phyloP scores from a whole-genome alignment of 1,284 basidiomycete species.

The Fomitopsis palustris region DNA sequence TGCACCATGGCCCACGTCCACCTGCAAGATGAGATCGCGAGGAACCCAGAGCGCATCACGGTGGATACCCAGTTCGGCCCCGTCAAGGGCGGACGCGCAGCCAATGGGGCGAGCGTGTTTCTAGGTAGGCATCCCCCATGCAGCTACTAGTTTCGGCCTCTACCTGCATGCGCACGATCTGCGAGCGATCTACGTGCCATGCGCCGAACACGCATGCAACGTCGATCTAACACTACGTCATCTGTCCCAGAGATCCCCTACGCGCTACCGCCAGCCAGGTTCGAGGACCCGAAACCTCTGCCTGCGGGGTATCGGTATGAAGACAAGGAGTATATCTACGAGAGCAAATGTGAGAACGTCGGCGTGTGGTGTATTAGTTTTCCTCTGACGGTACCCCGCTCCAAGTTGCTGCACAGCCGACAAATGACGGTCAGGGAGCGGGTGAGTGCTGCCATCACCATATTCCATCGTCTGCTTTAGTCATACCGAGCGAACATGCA shows the following conservation, averaged over 20 bases:
- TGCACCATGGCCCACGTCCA: slow-evolving; percentile 20
- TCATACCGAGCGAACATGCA: no score
- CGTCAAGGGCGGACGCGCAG: slow-evolving; percentile 54
- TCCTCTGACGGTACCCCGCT: not conserved
- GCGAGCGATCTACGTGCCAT: not conserved
- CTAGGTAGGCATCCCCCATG: slow-evolving; percentile 39
- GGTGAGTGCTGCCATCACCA: slow-evolving; percentile 30
- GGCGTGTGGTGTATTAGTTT: not conserved
- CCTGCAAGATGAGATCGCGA: slow-evolving; percentile 28
- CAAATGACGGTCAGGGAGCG: slow-evolving; percentile 59
- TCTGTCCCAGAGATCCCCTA: slow-evolving; percentile 65
- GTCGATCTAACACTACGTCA: not conserved
- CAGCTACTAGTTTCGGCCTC: no score
- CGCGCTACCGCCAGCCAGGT: slow-evolving; percentile 58
- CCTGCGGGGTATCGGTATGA: slow-evolving; percentile 53
- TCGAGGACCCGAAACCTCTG: slow-evolving; percentile 58
- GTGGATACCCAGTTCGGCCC: slow-evolving; percentile 53
- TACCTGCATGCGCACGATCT: slow-evolving; percentile 9
- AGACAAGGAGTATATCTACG: slow-evolving; percentile 55
- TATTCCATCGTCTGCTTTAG: no score
- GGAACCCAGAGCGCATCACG: slow-evolving; percentile 37
- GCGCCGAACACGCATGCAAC: no score
- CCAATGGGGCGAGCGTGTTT: slow-evolving; percentile 58
- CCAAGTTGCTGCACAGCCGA: slow-evolving; percentile 57
- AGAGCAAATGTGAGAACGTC: slow-evolving; percentile 48